Base-by-base conservation (phyloP, 176 grass and related monocot genomes). In the Otatea glauca region DNA sequence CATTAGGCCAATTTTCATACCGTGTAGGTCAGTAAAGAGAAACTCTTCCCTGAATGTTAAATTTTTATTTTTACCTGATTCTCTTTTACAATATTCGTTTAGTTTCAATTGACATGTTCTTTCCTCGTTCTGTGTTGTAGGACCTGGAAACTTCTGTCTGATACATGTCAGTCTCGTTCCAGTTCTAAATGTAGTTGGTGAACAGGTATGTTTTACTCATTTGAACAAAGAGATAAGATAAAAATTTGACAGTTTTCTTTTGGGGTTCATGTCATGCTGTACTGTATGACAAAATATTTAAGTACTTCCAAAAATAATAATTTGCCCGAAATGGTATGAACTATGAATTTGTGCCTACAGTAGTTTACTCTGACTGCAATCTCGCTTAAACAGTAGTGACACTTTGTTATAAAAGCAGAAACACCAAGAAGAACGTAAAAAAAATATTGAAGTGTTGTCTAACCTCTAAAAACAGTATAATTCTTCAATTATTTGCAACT, bases 141-240 rank as follows among this genome's bases (percentile, higher is more conserved):
- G 93, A 53, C 67, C 81, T 87, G 93, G 92, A 58, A 94, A 99
- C 82, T 99, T 99, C 53, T 99, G 93, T 88, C 70, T 99, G 24
- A 86, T 99, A 76, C 97, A 99, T 86, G 97, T 99, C 75, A 96
- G 97, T 79, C 97, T 99, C 81, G 90, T 99, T 90, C 96, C 97
- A 34, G 97, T 99, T 63, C 64, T 99, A 76, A 94, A 94, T 89
- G 93, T 90, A 75, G 97, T 99, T 32, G 97, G 97, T 64, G 97
- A 99, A 83, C 97, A 96, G 97, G 97, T 96, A 85, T 84, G 29
- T 73, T 72, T 86, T 80, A 29, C 61, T 80, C 18, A 77, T 77
- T 20, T 48, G 38, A 59, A 75, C 39, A 75, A 75, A 64, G 43
- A 18, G 56, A 45, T 14, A 44, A 76, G 23, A 68, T 35, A 83